Base-by-base conservation (phyloP, 768 basidiomycete genomes). In the Tricholoma flavovirens region DNA sequence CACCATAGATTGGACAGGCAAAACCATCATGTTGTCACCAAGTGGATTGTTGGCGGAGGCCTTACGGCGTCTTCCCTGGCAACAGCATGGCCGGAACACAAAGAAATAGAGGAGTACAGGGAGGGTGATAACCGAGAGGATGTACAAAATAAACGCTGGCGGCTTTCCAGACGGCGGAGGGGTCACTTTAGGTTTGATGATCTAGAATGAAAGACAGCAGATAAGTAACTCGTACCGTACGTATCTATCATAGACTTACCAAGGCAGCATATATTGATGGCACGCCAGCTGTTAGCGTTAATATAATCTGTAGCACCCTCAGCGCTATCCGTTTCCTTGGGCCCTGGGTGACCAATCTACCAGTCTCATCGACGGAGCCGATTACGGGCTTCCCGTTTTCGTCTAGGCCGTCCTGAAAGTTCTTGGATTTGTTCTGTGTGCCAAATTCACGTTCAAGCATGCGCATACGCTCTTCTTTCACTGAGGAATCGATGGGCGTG, bases 391-490 rank as follows among this genome's bases (percentile, higher is more conserved):
- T 77, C 10, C 77, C 79, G 32, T 77, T 73, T 36, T 76, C 77
- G 56, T 77, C 79, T 24, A 71, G 53, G 38, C 68, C 67, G 10
- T 67, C 66, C 22, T 63, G 64, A 22, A 57, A 53, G 26, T 59
- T 55, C 17, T 58, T 71, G 62, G 62, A 54, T 59, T 74, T 66
- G 17, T 58, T 63, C 48, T 76, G 74, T n/a, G 70, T 67, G 3
- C 81, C 80, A 65, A 88, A 89, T 59, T 87, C 85, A 15, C 77
- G 77, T 64, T 87, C 82, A 9, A 89, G 75, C 84, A 87, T 87
- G 5, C 84, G 79, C 61, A 87, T 75, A 15, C 86, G 77, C 61
- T 87, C 86, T 66, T 84, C 83, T 66, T 86, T 88, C 29, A 81
- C 70, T n/a, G 74, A 67, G 1, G 77, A 67, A 55, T 82, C 76